phyloP scores from a whole-genome alignment of 306 rosid species.

The Quercus suber region DNA sequence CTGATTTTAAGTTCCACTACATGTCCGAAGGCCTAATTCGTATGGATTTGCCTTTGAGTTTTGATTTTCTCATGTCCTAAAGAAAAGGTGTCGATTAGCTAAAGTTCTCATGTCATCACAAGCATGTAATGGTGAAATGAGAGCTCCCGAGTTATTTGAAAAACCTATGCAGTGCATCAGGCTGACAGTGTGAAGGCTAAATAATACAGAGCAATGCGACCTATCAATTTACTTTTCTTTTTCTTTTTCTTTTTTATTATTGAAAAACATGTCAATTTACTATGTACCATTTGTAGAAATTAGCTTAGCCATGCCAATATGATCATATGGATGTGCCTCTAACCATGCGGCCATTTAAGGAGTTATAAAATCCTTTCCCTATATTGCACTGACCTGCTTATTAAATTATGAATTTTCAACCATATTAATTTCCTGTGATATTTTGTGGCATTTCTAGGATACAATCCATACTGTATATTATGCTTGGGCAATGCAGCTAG shows the following conservation, averaged over 20 bases:
- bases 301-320: not conserved
- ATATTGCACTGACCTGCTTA: not conserved
- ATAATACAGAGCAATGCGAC: not conserved
- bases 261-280: too few species aligned
- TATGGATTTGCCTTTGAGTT: not conserved
- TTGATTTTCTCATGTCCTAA: too few species aligned
- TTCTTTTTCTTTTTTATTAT: too few species aligned
- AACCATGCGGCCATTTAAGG: not conserved
- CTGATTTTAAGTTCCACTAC: not conserved
- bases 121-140: not conserved
- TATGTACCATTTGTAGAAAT: not conserved
- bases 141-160: not conserved
- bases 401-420: not conserved
- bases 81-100: not conserved
- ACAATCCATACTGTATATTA: constrained; percentile 80
- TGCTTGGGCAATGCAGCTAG: constrained; percentile 84
- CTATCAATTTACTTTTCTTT: too few species aligned
- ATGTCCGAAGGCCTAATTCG: not conserved
- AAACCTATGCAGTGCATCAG: not conserved
- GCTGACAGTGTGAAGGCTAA: not conserved
- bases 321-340: not conserved
- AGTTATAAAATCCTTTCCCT: not conserved
- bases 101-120: not conserved
- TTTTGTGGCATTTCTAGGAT: constrained; percentile 38
- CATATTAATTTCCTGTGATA: not conserved